Evolutionary conservation across 305 asterid genomes (phyloP), one percentile per base, ranked within the genome.

Genomic region (Solanum aculeatissimum): DNA sequence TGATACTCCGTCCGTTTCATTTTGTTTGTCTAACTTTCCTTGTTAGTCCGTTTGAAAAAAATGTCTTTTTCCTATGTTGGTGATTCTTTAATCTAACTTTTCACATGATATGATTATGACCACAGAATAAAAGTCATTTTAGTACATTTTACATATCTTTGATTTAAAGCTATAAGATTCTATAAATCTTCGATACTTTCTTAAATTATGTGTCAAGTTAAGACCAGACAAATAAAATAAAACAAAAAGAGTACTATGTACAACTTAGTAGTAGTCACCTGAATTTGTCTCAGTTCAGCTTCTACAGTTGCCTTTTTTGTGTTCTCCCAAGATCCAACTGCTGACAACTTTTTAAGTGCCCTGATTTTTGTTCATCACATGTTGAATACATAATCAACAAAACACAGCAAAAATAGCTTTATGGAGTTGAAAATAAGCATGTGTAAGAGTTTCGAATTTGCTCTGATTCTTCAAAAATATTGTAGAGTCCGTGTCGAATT

Each of bases 241-340:
- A 35, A 35, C 40, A 35, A 35, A 35, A 7, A 29, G 32, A 42
- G 47, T 9, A 21, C 1, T 10, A 68, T 66, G 7, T 47, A 29
- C 81, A 3, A 42, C 21, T 60, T 27, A 66, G 16, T 9, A 7
- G 21, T 42, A 60, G 32, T 87, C 82, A 92, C 95, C 97, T 92
- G 92, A 83, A 91, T 88, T 71, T 83, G 88, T 91, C 84, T 90
- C 14, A 93, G 45, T 40, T 90, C 84, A 55, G 90, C 91, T 71
- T 92, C 97, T 15, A 92, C 4, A 11, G 85, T 58, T 66, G 93
- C 92, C 71, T 83, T 91, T 86, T 87, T 90, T 16, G 88, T 58
- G 70, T 87, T 90, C 91, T 92, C 95, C 97, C 95, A 90, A 51
- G 92, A 86, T 85, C 85, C 95, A 82, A 92, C 54, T 4, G 87